Conservation (phyloP, 192 early-diverging fungal genomes). For the Coemansia javaensis region DNA sequence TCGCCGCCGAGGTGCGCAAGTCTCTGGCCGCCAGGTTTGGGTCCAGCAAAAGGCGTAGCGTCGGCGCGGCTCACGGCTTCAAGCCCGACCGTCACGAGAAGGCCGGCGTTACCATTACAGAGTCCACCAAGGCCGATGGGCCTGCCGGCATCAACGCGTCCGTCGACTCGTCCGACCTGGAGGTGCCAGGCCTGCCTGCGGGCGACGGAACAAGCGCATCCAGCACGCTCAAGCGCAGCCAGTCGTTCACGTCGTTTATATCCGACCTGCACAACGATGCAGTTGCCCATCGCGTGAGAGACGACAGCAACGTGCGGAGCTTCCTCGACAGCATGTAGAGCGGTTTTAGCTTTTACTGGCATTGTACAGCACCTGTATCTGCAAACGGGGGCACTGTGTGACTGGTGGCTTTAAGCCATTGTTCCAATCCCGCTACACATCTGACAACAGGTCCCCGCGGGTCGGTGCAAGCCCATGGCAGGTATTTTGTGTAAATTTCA, state of each 20-base stretch:
- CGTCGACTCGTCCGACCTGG: neutral
- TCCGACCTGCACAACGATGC: constrained; percentile 16
- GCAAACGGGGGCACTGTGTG: too few species aligned
- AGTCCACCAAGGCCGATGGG: constrained; percentile 1
- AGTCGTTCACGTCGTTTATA: constrained; percentile 1
- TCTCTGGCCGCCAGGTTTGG: neutral
- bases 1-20: constrained; percentile 11
- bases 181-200: neutral
- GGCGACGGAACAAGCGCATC: neutral
- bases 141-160: constrained; percentile 1
- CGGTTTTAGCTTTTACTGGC: neutral
- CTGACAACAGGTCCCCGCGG: too few species aligned
- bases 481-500: too few species aligned
- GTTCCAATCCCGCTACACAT: too few species aligned
- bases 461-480: too few species aligned
- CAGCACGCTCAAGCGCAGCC: constrained; percentile 10
- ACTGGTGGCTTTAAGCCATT: too few species aligned
- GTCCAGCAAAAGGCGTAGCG: neutral
- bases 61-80: neutral
- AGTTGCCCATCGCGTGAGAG: constrained; percentile 15
- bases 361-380: neutral
- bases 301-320: constrained; percentile 5
- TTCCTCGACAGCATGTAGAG: constrained; percentile 9
- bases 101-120: constrained; percentile 5
- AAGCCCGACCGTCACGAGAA: too few species aligned